Base-by-base conservation (phyloP, 2,329 filamentous ascomycete genomes). In the Ophioceras dolichostomum region DNA sequence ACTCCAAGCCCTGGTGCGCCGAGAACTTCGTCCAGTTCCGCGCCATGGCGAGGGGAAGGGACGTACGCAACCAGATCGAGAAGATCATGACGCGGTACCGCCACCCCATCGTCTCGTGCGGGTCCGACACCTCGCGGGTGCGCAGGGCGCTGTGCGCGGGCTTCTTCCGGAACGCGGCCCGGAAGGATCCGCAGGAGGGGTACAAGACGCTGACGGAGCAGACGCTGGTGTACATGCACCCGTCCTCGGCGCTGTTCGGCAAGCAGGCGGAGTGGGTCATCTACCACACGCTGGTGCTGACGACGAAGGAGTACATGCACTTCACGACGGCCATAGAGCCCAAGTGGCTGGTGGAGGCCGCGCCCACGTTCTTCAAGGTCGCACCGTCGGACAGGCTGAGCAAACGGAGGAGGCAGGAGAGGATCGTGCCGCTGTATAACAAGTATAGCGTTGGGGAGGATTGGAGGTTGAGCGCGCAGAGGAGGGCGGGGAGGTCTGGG, bases 291-390 rank as follows among this genome's bases (percentile, higher is more conserved):
- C 67, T 98, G 16, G 85, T 96, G 7, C 70, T 96, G 49, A 98
- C 91, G 18, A 93, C 83, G 18, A 89, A 94, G 63, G 91, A 98
- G 62, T 98, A 96, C 60, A 96, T 98, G 91, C 88, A 94, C 52
- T 84, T 76, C 54, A 91, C 87, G 12, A 94, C 86, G 4, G 74
- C 75, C 4, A 96, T 98, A 50, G 91, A 98, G 61, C 89, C 91
- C 8, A 94, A 94, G 53, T 82, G 77, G 77, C 72, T 98, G 17
- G 87, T 96, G 1, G 88, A 95, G 51, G 89, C 88, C 10, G 91
- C 93, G n/a, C 91, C 93, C 9, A 95, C 87, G 0, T 98, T 96
- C 66, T 98, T 96, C 76, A 94, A 94, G 70, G 86, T 96, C 4
- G 89, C 91, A 14, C 79, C 84, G 13, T 89, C 82, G 26, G 86